Base-by-base conservation (phyloP, 1,284 basidiomycete genomes). In the Ceratobasidium sp. region DNA sequence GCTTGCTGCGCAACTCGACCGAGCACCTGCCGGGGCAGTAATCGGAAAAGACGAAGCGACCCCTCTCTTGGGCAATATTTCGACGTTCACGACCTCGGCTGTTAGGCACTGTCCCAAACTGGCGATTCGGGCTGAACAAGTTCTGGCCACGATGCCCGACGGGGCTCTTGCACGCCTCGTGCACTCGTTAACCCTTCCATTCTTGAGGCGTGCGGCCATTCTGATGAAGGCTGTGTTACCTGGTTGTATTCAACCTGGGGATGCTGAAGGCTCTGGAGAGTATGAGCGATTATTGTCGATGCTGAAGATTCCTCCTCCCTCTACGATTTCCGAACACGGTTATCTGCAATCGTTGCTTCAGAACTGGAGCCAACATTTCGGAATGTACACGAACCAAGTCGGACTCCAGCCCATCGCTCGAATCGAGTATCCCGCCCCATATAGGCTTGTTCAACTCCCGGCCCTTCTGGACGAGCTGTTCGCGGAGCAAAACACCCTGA, bases 131-230 rank as follows among this genome's bases (percentile, higher is more conserved):
- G 88, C 89, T 2, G 89, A 87, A 36, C 78, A 89, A 52, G 87
- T 87, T 2, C 87, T 91, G 56, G 86, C 89, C 58, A 84, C 86
- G 5, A 91, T 90, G 74, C 90, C 90, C 60, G 87, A 91, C 73
- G 86, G 86, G 1, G 82, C 87, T 27, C 87, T 98, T 62, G 91
- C 95, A 75, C 93, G 91, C 78, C 79, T 96, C 57, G 79, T 98
- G 53, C 95, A 96, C 76, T 83, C 87, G 0, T 93, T 95, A 78
- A 95, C 93, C 0, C 81, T 99, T 6, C 95, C 95, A 1, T 98
- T 98, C 82, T 83, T 98, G n/a, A 88, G 95, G 41, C 86, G 91
- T 3, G 91, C 91, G 0, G 88, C 93, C 5, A 91, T 98, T 44
- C 82, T 98, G 8, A 92, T 89, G 72, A 87, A 90, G 13, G 85